Conservation (phyloP, 306 rosid species). For the Coriaria nepalensis region DNA sequence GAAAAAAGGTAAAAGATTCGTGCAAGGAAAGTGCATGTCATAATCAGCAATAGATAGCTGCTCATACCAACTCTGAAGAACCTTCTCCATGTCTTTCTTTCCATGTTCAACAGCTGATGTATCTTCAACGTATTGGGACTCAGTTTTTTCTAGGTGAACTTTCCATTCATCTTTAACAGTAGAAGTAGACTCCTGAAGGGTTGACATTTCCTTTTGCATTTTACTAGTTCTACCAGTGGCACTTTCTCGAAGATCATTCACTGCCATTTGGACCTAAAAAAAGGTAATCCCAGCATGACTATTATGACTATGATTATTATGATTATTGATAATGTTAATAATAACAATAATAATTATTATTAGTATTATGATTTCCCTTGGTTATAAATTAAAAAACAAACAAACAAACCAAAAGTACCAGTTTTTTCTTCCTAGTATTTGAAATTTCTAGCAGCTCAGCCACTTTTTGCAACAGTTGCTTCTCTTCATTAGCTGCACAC, state of each 20-base stretch:
- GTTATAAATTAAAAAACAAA: too few relatives aligned
- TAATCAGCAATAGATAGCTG: background rate
- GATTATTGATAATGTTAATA: too few relatives aligned
- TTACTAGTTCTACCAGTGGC: slow-evolving; percentile 66
- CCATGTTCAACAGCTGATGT: slow-evolving; percentile 78
- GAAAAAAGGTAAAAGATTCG: slow-evolving; percentile 10
- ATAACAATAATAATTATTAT: too few relatives aligned
- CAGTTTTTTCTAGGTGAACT: slow-evolving; percentile 76
- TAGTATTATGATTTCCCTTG: too few relatives aligned
- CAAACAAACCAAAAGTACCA: slow-evolving; percentile 30
- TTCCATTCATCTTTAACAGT: slow-evolving; percentile 71
- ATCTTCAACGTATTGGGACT: slow-evolving; percentile 62
- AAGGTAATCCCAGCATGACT: background rate
- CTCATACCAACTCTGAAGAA: slow-evolving; percentile 69
- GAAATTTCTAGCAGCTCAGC: slow-evolving; percentile 92
- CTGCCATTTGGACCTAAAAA: slow-evolving; percentile 73
- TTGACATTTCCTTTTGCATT: slow-evolving; percentile 69
- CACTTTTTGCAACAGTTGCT: slow-evolving; percentile 71
- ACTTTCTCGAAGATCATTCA: slow-evolving; percentile 86
- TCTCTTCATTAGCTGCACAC: slow-evolving; percentile 92
- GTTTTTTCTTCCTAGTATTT: slow-evolving; percentile 78
- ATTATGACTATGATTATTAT: too few relatives aligned
- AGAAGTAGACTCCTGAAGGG: slow-evolving; percentile 76
- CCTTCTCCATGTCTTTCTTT: slow-evolving; percentile 70
- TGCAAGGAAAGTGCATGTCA: background rate